Conservation (phyloP, 73 alveolate genomes). For the Paramecium sonneborni region DNA sequence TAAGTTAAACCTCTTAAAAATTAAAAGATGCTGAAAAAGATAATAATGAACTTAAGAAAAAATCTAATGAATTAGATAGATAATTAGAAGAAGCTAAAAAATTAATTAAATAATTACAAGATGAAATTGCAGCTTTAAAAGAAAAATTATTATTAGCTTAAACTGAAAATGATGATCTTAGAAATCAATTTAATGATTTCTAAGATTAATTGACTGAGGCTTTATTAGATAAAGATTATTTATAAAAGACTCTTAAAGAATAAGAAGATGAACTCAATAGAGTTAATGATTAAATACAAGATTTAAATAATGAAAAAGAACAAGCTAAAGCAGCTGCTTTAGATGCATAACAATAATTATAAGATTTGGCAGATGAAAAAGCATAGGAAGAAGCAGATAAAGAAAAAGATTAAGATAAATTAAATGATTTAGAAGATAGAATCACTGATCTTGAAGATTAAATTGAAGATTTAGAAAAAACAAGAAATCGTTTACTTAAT, state of each 20-base stretch:
- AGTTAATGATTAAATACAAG: background rate
- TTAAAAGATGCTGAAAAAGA: constrained; percentile 23
- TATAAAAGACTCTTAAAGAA: background rate
- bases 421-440: constrained; percentile 19
- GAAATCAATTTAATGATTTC: background rate
- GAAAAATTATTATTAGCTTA: constrained; percentile 34
- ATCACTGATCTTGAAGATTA: background rate
- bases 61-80: constrained; percentile 17
- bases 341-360: background rate
- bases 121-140: constrained; percentile 3
- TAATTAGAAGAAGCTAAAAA: background rate
- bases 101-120: constrained; percentile 2
- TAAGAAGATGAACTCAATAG: background rate
- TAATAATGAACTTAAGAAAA: background rate
- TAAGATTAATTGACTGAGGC: constrained; percentile 3
- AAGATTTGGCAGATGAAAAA: background rate
- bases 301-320: background rate
- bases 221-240: background rate
- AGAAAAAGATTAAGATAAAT: background rate
- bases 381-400: background rate
- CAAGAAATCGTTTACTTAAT: background rate
- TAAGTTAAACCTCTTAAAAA: background rate
- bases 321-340: constrained; percentile 27
- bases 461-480: background rate
- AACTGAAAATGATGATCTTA: constrained; percentile 31